phyloP scores from a whole-genome alignment of 2,329 filamentous ascomycete genomes.

The Penicillium decumbens region DNA sequence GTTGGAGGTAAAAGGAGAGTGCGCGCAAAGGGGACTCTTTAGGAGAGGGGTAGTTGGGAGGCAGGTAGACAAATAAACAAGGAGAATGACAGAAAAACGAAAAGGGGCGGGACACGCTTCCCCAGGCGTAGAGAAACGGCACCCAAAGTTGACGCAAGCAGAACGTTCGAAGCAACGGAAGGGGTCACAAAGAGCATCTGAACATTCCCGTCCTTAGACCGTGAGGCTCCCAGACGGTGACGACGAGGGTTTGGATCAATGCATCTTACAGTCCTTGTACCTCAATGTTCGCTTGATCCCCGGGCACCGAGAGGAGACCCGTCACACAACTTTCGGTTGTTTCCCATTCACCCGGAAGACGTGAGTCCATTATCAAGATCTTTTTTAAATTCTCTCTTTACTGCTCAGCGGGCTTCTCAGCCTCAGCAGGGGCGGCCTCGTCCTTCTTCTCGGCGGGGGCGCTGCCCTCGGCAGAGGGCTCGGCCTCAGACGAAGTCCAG shows the following conservation, averaged over 20 bases:
- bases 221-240: constrained; percentile 9
- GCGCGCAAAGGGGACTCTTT: constrained; percentile 27
- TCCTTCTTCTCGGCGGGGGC: constrained; percentile 41
- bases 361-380: constrained; percentile 32
- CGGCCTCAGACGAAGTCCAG: constrained; percentile 98
- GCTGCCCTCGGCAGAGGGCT: constrained; percentile 61
- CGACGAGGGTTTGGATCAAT: constrained; percentile 5
- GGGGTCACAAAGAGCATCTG: constrained; percentile 2
- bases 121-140: constrained; percentile 10
- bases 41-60: constrained; percentile 22
- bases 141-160: not conserved
- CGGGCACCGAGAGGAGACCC: constrained; percentile 10
- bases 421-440: constrained; percentile 39
- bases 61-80: constrained; percentile 27
- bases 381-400: constrained; percentile 33
- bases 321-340: constrained; percentile 17
- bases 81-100: constrained; percentile 25
- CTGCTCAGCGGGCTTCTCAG: constrained; percentile 43
- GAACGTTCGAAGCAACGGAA: constrained; percentile 6
- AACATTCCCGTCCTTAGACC: constrained; percentile 6
- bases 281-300: constrained; percentile 4
- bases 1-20: constrained; percentile 21
- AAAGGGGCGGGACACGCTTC: constrained; percentile 6
- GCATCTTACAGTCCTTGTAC: constrained; percentile 5
- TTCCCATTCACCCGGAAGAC: constrained; percentile 24